Conservation (phyloP, 2,329 filamentous ascomycete species). For the Parastagonospora nodorum region DNA sequence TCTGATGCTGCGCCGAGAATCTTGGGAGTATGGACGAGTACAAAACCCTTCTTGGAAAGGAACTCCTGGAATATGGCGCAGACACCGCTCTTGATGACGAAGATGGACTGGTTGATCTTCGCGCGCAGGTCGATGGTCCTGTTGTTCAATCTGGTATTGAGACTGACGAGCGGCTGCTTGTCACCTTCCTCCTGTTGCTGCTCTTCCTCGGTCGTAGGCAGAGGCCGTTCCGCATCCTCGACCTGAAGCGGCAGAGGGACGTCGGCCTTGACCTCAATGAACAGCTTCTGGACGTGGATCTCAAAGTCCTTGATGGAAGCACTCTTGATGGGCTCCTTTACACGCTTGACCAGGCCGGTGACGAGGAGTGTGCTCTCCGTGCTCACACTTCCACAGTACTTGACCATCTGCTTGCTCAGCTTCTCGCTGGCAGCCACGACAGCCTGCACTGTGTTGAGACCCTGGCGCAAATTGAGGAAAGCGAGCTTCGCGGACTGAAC, state of each 20-base stretch:
- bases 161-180: constrained; percentile 71
- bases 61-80: constrained; percentile 78
- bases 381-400: constrained; percentile 77
- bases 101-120: constrained; percentile 88
- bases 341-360: constrained; percentile 79
- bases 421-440: constrained; percentile 68
- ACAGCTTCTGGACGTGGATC: constrained; percentile 86
- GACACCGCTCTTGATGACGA: constrained; percentile 70
- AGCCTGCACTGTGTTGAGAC: constrained; percentile 79
- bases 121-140: constrained; percentile 90
- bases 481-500: constrained; percentile 90
- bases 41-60: constrained; percentile 74
- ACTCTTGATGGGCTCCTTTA: constrained; percentile 86
- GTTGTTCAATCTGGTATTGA: constrained; percentile 88
- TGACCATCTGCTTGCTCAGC: constrained; percentile 88
- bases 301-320: constrained; percentile 80
- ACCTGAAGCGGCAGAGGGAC: constrained; percentile 65
- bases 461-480: constrained; percentile 82
- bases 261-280: constrained; percentile 70
- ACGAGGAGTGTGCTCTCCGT: constrained; percentile 83
- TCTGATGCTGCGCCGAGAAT: constrained; percentile 89
- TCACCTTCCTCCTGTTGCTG: constrained; percentile 59
- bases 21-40: constrained; percentile 86
- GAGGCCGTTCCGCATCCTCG: constrained; percentile 57
- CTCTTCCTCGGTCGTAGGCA: constrained; percentile 54